Conservation (phyloP, 257 asterid genomes). For the Perilla frutescens region DNA sequence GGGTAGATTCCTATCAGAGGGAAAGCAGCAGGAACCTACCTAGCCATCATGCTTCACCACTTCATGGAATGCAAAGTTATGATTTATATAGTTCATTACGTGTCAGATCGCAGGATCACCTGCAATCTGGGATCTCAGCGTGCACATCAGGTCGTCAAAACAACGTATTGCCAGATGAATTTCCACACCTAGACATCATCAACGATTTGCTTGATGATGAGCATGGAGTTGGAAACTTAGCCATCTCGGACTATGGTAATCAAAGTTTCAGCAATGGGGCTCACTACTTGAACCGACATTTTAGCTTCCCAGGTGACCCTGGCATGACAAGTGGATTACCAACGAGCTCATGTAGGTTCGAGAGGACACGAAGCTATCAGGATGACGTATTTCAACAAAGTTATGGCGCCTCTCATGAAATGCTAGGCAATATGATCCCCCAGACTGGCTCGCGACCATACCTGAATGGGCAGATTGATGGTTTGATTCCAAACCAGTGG, state of each 20-base stretch:
- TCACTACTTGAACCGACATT: slow-evolving; percentile 56
- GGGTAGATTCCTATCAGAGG: slow-evolving; percentile 64
- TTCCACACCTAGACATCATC: slow-evolving; percentile 73
- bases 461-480: slow-evolving; percentile 59
- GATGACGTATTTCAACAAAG: slow-evolving; percentile 53
- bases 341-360: slow-evolving; percentile 56
- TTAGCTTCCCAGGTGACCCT: slow-evolving; percentile 63
- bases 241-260: slow-evolving; percentile 43
- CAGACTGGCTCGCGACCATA: slow-evolving; percentile 45
- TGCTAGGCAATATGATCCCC: slow-evolving; percentile 54
- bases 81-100: slow-evolving; percentile 45
- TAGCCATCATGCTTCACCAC: slow-evolving; percentile 43
- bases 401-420: slow-evolving; percentile 43
- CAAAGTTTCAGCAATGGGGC: slow-evolving; percentile 53
- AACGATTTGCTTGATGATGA: slow-evolving; percentile 86
- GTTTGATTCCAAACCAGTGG: slow-evolving; percentile 65
- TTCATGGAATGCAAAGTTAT: slow-evolving; percentile 47
- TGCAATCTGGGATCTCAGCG: slow-evolving; percentile 55
- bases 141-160: slow-evolving; percentile 64
- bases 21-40: slow-evolving; percentile 42
- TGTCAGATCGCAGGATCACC: slow-evolving; percentile 56
- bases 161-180: slow-evolving; percentile 49
- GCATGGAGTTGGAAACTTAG: slow-evolving; percentile 53
- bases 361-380: slow-evolving; percentile 53
- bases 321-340: slow-evolving; percentile 49